phyloP scores from a whole-genome alignment of 2,329 filamentous ascomycete genomes.

The Zalaria sp. region DNA sequence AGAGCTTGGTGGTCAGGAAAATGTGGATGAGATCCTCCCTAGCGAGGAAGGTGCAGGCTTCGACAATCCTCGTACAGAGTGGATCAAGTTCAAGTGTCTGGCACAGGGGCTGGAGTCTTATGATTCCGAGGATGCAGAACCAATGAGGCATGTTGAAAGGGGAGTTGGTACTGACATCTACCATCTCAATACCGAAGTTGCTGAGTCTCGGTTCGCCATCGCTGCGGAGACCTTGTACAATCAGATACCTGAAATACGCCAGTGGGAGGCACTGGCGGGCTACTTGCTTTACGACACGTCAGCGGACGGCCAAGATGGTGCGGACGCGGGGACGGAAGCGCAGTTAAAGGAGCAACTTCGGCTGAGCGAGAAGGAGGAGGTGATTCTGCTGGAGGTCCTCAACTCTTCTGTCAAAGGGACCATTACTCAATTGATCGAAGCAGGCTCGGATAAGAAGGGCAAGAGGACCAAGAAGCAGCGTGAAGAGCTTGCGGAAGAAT shows the following conservation, averaged over 20 bases:
- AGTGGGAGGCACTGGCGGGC: slow-evolving; percentile 79
- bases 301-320: slow-evolving; percentile 32
- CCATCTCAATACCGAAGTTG: slow-evolving; percentile 46
- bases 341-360: slow-evolving; percentile 59
- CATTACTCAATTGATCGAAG: slow-evolving; percentile 52
- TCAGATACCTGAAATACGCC: slow-evolving; percentile 61
- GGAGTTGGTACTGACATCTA: slow-evolving; percentile 20
- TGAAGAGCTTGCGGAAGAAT: slow-evolving; percentile 50
- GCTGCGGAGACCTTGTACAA: slow-evolving; percentile 79
- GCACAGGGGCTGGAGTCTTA: slow-evolving; percentile 73
- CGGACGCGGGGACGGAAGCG: slow-evolving; percentile 45
- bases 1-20: slow-evolving; percentile 68
- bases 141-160: slow-evolving; percentile 34
- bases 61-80: slow-evolving; percentile 52
- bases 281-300: slow-evolving; percentile 92
- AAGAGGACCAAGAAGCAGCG: slow-evolving; percentile 46
- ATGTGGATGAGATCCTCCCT: slow-evolving; percentile 59
- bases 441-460: slow-evolving; percentile 38
- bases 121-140: slow-evolving; percentile 45
- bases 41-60: slow-evolving; percentile 56
- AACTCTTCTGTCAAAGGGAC: slow-evolving; percentile 67
- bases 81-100: slow-evolving; percentile 85
- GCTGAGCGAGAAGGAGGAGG: slow-evolving; percentile 63
- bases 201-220: slow-evolving; percentile 72
- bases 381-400: slow-evolving; percentile 74